Percentiles rank a stretch among this genome's conserved stretches.
Evolutionary conservation across 1,284 basidiomycete genomes (phyloP).

Genomic region (Pterulicium gracile): DNA sequence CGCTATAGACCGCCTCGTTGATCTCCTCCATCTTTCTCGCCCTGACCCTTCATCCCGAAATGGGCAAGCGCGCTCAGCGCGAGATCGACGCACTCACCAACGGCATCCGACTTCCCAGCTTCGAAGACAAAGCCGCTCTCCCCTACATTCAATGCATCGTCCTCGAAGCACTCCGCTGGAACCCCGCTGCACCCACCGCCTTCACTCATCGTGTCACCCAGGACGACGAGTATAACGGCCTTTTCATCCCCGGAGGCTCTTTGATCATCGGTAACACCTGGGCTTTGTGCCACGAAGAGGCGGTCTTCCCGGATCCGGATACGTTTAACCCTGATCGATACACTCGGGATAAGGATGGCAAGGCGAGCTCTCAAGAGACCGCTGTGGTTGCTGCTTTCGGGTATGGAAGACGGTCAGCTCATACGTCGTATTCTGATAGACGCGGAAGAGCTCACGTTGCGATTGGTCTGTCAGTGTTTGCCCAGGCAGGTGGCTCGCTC

Average conservation of each 20-base stretch:
- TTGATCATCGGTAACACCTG: neutral
- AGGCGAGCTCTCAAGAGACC: neutral
- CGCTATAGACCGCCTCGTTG: slow-evolving; percentile 24
- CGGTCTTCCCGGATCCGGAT: slow-evolving; percentile 8
- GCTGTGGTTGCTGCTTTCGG: neutral
- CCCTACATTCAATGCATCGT: slow-evolving; percentile 21
- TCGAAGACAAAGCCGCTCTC: slow-evolving; percentile 24
- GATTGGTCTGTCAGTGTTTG: neutral
- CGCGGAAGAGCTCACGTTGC: neutral
- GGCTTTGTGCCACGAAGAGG: slow-evolving; percentile 11
- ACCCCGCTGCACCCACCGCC: neutral
- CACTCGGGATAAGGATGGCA: neutral
- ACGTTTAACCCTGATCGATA: slow-evolving; percentile 10
- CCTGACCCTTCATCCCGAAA: slow-evolving; percentile 32
- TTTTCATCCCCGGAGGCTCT: slow-evolving; percentile 8
- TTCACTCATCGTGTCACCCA: slow-evolving; percentile 5
- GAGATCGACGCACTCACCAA: slow-evolving; percentile 32
- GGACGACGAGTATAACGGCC: slow-evolving; percentile 11
- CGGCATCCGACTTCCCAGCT: slow-evolving; percentile 24
- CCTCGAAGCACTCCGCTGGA: neutral
- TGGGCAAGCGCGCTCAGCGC: slow-evolving; percentile 27
- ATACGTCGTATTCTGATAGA: neutral
- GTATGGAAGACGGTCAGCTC: neutral
- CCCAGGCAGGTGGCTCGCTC: neutral
- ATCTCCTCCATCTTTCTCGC: slow-evolving; percentile 29